Base-by-base conservation (phyloP, 129 eudicot species). In the Dittrichia graveolens region DNA sequence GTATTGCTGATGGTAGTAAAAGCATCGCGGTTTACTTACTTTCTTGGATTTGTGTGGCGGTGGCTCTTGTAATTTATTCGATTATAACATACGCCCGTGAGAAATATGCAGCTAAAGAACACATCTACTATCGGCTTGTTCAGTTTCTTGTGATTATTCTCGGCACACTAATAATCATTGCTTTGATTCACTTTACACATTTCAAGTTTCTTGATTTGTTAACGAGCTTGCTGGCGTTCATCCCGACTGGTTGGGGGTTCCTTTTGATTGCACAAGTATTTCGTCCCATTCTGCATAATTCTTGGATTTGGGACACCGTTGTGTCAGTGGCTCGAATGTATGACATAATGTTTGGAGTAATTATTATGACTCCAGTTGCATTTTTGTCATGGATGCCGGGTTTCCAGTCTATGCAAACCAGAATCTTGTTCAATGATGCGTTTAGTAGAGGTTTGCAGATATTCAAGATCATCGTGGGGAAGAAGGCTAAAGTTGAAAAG, bases 211-310 rank as follows among this genome's bases (percentile, higher is more conserved):
- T 81, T 10, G 98, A 92, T 80, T 16, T 92, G 41, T 73, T 89
- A 44, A 89, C 91, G 15, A 89, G 98, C 79, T 61, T 89, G 71
- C 62, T 92, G 85, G 98, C 95, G n/a, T 92, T 92, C 39, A 4
- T 92, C 13, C 96, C 96, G 5, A 87, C 96, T 14, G 98, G 96
- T 9, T 92, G 97, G 97, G 97, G 96, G 3, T 85, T 89, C 53
- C 82, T 92, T 60, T 87, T 76, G 61, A 89, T 92, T 48, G 94
- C 97, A 9, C 96, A 86, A 79, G 97, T 92, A 5, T 66, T 87
- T 9, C 83, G 90, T 8, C 89, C 89, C 3, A 40, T 85, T 69
- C 57, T 92, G 76, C 61, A 89, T 81, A 77, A 82, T 37, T 81
- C 81, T 16, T 35, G 80, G 79, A 49, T 92, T 15, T 92, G 95